Base-by-base conservation (phyloP, 75 land plant genomes). In the Ceratopteris richardii region DNA sequence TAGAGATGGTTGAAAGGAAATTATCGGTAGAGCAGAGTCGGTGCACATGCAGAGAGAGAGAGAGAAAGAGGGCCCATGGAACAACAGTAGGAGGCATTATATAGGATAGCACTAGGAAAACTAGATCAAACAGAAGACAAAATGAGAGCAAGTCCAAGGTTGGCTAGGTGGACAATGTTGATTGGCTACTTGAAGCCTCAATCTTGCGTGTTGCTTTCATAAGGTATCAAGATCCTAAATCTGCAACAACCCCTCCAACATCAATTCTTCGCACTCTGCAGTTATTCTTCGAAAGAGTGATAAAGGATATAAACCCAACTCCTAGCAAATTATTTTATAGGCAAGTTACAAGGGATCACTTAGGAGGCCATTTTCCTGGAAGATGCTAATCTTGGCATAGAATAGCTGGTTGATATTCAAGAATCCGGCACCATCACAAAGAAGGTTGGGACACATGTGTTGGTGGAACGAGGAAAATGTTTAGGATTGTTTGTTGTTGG, bases 401-500 rank as follows among this genome's bases (percentile, higher is more conserved):
- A 58, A n/a, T 40, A 55, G 30, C 71, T 56, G 6, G 31, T 51
- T 40, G 64, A 67, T 48, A 66, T 71, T 28, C 40, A 71, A 24
- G 44, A 40, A 20, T 77, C 74, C 36, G 80, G 77, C 16, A 30
- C 44, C 44, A 61, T 73, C 41, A 67, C 80, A 17, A 61, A 64
- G 40, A 63, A 66, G 56, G 16, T 60, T 6, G 31, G 67, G 56
- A 77, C 62, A 31, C 63, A 62, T 29, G 50, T 77, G 27, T 77
- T 68, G 20, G 29, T 77, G 29, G 78, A 77, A 19, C 55, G 80
- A 47, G 63, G 80, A 13, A 77, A 77, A 40, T 63, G 80, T 27
- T 53, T 77, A 13, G 80, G 80, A 11, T 46, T 77, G 29, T 77
- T 77, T 72, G 33, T 77, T 46, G 13, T 77, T 16, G 80, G 77